Conservation (phyloP, 1,284 basidiomycete species). For the Moesziomyces antarcticus region DNA sequence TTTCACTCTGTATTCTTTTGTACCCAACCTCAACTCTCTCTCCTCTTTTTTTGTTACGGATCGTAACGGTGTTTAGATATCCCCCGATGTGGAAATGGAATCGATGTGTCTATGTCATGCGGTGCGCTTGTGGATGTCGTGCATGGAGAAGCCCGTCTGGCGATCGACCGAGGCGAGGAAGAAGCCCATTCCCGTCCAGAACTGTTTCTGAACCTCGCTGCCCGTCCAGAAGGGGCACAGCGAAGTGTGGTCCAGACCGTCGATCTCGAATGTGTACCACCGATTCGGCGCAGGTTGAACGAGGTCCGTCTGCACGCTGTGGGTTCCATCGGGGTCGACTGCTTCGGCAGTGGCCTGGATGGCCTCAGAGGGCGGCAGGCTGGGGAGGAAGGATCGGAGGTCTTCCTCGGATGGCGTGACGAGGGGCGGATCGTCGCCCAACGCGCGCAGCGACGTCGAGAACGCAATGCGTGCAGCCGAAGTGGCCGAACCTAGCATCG, state of each 20-base stretch:
- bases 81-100: conserved; percentile 22
- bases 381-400: conserved; percentile 21
- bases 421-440: conserved; percentile 22
- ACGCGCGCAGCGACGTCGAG: conserved; percentile 22
- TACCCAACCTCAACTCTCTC: conserved; percentile 10
- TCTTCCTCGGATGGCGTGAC: conserved; percentile 33
- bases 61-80: conserved; percentile 51
- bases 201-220: conserved; percentile 41
- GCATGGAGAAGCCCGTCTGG: conserved; percentile 2
- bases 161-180: conserved; percentile 42
- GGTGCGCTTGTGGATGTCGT: not conserved
- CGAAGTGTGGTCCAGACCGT: conserved; percentile 33
- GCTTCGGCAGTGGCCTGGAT: not conserved
- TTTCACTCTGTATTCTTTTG: not conserved
- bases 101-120: not conserved
- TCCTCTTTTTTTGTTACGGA: not conserved
- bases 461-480: conserved; percentile 19
- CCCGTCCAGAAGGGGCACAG: conserved; percentile 54
- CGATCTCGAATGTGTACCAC: conserved; percentile 45
- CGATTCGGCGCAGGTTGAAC: conserved; percentile 24
- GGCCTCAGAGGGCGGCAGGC: not conserved
- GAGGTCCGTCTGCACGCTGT: conserved; percentile 1
- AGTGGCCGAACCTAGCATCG: conserved; percentile 12
- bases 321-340: not conserved
- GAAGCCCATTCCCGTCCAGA: conserved; percentile 47